phyloP scores from a whole-genome alignment of 345 rosid genomes.

The Camelina sativa region DNA sequence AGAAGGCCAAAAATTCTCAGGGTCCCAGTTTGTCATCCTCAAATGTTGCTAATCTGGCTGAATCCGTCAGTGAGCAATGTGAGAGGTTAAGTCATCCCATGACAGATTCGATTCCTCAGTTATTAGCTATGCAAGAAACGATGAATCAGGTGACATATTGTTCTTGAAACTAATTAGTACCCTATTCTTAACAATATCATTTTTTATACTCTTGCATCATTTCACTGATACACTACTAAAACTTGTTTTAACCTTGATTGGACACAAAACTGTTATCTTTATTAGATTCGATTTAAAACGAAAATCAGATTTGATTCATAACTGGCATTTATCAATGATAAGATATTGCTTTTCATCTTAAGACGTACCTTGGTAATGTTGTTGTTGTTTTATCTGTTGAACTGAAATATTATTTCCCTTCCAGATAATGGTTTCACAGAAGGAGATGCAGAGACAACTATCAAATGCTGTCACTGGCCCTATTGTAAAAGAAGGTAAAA shows the following conservation, averaged over 20 bases:
- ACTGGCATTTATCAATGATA: slow-evolving; percentile 18
- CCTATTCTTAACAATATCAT: background rate
- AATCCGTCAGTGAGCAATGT: slow-evolving; percentile 54
- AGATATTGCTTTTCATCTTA: slow-evolving; percentile 2
- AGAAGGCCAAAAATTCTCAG: slow-evolving; percentile 64
- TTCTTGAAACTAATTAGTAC: background rate
- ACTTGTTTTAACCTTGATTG: slow-evolving; percentile 6
- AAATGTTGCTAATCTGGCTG: slow-evolving; percentile 46
- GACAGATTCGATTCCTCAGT: slow-evolving; percentile 54
- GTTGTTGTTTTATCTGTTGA: background rate
- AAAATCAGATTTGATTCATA: background rate
- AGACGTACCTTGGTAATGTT: slow-evolving; percentile 4
- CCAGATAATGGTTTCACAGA: slow-evolving; percentile 69
- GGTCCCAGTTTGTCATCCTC: slow-evolving; percentile 55
- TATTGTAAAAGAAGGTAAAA: slow-evolving; percentile 72
- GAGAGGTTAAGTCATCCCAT: slow-evolving; percentile 49
- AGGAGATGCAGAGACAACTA: slow-evolving; percentile 86
- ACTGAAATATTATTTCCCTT: slow-evolving; percentile 23
- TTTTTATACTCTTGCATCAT: slow-evolving; percentile 1
- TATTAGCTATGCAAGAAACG: slow-evolving; percentile 63
- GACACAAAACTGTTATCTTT: background rate
- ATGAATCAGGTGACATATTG: slow-evolving; percentile 75
- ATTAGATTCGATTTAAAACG: background rate
- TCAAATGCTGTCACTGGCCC: slow-evolving; percentile 58
- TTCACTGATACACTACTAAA: background rate